Base-by-base conservation (phyloP, 2,329 filamentous ascomycete species). In the Trichoderma atroviride region DNA sequence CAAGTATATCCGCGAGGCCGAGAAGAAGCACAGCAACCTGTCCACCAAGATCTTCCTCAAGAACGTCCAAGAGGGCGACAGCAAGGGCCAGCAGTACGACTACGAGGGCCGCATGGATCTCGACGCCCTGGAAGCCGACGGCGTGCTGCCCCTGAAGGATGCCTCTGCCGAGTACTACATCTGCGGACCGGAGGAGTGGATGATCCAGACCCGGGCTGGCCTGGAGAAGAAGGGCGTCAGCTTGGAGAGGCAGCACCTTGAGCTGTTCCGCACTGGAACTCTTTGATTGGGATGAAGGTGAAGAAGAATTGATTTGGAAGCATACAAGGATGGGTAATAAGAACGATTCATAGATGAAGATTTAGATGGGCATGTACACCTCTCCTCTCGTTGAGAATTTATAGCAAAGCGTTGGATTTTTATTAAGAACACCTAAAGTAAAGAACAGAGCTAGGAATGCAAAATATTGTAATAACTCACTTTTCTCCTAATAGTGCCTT, bases 141-240 rank as follows among this genome's bases (percentile, higher is more conserved):
- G 79, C 0, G 81, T 87, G 57, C 79, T 94, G n/a, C 87, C 84
- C 72, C 76, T 89, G 1, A 80, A 82, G 24, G 81, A 90, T 73
- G 61, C 78, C 0, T 79, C 79, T 55, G 83, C 92, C 0, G 82
- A 89, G 74, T 94, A 93, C 78, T 94, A 87, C 74, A 80, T 92
- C 65, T 94, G 92, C 75, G 92, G 92, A 0, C 91, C 92, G 0
- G 83, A 85, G 70, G 76, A 78, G 9, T 94, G 93, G 82, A 94
- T 94, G 92, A 74, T 84, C 11, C 85, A 87, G 47, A 81, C 87
- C 27, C 81, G 87, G 72, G 78, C 79, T 9, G 83, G 81, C 73
- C 80, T 94, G 69, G 79, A 83, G 73, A 80, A 74, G 3, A 78
- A 82, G 68, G 90, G 89, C 0, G 89, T 93, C 1, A 78, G 81